Evolutionary conservation across 805 yeast genomes (phyloP).

Genomic region (Yarrowia sp.): DNA sequence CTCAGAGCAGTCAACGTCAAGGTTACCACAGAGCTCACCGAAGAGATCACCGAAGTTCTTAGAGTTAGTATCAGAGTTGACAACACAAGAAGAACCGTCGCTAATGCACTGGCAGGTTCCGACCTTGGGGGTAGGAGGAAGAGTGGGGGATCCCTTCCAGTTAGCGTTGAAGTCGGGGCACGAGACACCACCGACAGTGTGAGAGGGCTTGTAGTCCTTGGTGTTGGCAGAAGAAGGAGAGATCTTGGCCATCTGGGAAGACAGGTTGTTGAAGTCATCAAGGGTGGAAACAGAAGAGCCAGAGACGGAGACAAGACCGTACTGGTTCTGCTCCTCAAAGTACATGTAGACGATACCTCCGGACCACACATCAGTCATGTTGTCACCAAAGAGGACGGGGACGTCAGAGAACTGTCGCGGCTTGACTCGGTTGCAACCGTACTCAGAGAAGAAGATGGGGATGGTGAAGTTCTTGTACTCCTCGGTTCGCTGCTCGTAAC

Average conservation of each 20-base stretch:
- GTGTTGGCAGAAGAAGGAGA: conserved; percentile 50
- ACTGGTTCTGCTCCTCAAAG: conserved; percentile 77
- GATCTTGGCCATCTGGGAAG: conserved; percentile 52
- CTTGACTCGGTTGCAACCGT: conserved; percentile 72
- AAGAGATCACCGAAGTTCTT: conserved; percentile 62
- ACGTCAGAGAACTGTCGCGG: conserved; percentile 82
- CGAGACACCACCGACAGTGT: conserved; percentile 41
- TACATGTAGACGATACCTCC: conserved; percentile 95
- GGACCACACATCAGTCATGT: conserved; percentile 89
- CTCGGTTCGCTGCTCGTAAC: conserved; percentile 67
- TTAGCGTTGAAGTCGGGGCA: conserved; percentile 53
- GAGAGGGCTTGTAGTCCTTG: conserved; percentile 41
- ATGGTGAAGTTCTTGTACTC: conserved; percentile 71
- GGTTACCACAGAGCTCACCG: conserved; percentile 52
- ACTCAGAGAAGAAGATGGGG: conserved; percentile 84
- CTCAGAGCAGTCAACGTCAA: conserved; percentile 55
- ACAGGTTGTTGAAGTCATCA: conserved; percentile 57
- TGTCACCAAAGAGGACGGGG: conserved; percentile 56
- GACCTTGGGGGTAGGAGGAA: conserved; percentile 78
- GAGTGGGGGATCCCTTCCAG: conserved; percentile 65
- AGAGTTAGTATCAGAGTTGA: conserved; percentile 49
- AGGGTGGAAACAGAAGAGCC: conserved; percentile 55
- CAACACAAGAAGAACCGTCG: conserved; percentile 56
- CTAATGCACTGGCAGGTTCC: conserved; percentile 63
- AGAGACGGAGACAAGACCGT: conserved; percentile 68